Base-by-base conservation (phyloP, 345 rosid genomes). In the Limnanthes douglasii region DNA sequence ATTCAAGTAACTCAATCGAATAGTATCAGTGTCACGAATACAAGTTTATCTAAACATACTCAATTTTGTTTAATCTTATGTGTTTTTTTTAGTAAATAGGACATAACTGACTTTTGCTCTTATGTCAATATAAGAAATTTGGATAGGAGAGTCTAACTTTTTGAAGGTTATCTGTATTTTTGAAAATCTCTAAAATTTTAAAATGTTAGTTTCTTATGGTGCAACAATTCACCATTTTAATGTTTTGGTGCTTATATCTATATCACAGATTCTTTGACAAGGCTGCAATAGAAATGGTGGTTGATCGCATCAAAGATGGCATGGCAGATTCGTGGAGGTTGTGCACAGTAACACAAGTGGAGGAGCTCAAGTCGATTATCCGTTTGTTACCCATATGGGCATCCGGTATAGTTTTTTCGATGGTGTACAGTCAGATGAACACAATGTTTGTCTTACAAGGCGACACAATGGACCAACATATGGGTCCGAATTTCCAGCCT, bases 371-470 rank as follows among this genome's bases (percentile, higher is more conserved):
- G 48, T 59, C 94, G 5, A 24, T 88, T 38, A 65, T 88, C 55
- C 53, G 86, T 46, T 25, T 88, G 51, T 81, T 76, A 7, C 97
- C 92, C 3, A 41, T 88, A 24, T 88, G 86, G 95, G 97, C 94
- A 48, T 60, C 92, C 1, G 97, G 95, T 17, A 88, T 88, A 18
- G 60, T 84, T 8, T 83, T 88, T 3, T 48, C 97, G 0, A 64
- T 92, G 1, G 97, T 84, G 1, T 83, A 79, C 51, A 48, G 81
- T 34, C 97, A 88, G 56, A 88, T 88, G 97, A 78, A 55, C 65
- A 79, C 86, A 15, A 76, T 84, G 86, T 83, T 79, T 14, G 97
- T 88, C 39, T 50, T 83, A 26, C 97, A 88, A 61, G 97, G 97
- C 15, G 79, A 83, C 64, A 73, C 78, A 35, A 54, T 88, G 81